Base-by-base conservation (phyloP, 140 eudicot species). In the Cichorium intybus region DNA sequence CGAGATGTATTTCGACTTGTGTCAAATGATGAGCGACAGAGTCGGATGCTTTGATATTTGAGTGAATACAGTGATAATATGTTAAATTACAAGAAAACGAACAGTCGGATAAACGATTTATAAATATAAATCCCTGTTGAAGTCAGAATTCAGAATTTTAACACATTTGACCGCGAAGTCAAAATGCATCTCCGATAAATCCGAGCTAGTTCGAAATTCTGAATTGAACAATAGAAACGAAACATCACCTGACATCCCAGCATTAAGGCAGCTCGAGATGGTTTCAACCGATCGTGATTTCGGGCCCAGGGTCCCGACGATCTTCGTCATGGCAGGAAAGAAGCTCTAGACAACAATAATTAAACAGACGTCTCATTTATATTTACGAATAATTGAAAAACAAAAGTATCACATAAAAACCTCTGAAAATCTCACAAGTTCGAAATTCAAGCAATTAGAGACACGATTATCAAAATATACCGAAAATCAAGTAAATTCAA, bases 321-420 rank as follows among this genome's bases (percentile, higher is more conserved):
- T 87, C 93, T 87, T 84, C 61, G 87, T 81, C 93, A 84, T 87
- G n/a, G 96, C 93, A 18, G 93, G 85, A 60, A 81, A 87, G 57
- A 81, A 87, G 59, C 57, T 87, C 93, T 87, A 71, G 80, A 62
- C 26, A 67, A 16, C 24, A 49, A 23, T 64, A 49, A 46, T 46
- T 12, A 56, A 68, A 21, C 64, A 62, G 24, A 66, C 18, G 9
- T 60, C 22, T 23, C 34, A n/a, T 35, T 75, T n/a, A 50, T 70
- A 54, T 35, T 27, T 21, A 50, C 39, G 22, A 49, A 37, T 20
- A 69, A 5, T 1, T 27, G 24, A 15, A 39, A 63, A n/a, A 24
- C 24, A 34, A 56, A 29, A 24, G 21, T n/a, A 35, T 29, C 46
- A 67, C 35, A 41, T n/a, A 69, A 47, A 8, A 60, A 10, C 48